Evolutionary conservation across 2,329 filamentous ascomycete genomes (phyloP).

Genomic region (Dryadomyces quercus-mongolicae): DNA sequence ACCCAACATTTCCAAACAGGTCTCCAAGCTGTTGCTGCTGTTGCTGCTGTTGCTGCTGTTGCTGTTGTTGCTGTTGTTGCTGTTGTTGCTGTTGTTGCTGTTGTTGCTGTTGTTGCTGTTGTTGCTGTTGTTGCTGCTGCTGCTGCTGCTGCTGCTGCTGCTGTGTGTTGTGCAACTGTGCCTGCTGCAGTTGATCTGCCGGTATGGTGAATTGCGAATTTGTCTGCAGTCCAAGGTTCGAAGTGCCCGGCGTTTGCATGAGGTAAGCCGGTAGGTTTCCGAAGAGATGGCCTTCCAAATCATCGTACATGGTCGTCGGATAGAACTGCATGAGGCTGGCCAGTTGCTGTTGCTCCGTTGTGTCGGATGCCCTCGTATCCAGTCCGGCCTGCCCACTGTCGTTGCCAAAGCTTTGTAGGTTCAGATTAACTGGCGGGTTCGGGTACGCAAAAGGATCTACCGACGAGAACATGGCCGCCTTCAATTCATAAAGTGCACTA

Average conservation of each 20-base stretch:
- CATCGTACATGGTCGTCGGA: conserved; percentile 43
- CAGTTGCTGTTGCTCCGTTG: conserved; percentile 11
- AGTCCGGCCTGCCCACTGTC: conserved; percentile 9
- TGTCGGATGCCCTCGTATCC: conserved; percentile 15
- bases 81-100: not conserved
- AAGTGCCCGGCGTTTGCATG: conserved; percentile 7
- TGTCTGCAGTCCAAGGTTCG: conserved; percentile 6
- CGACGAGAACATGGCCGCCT: conserved; percentile 70
- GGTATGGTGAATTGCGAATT: conserved; percentile 10
- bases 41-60: not conserved
- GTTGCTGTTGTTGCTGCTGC: conserved; percentile 1
- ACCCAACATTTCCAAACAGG: not conserved
- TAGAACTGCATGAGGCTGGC: conserved; percentile 32
- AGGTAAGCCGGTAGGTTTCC: conserved; percentile 36
- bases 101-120: conserved; percentile 3
- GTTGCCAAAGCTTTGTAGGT: conserved; percentile 2
- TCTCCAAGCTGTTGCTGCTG: not conserved
- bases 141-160: conserved; percentile 8
- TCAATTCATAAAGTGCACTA: conserved; percentile 38
- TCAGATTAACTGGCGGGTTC: conserved; percentile 52
- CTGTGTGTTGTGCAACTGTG: conserved; percentile 6
- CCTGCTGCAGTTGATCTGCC: conserved; percentile 7
- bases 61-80: not conserved
- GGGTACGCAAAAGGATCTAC: conserved; percentile 70
- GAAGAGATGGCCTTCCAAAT: conserved; percentile 62